Conservation (phyloP, 73 alveolate species). For the Uronychia binucleata region DNA sequence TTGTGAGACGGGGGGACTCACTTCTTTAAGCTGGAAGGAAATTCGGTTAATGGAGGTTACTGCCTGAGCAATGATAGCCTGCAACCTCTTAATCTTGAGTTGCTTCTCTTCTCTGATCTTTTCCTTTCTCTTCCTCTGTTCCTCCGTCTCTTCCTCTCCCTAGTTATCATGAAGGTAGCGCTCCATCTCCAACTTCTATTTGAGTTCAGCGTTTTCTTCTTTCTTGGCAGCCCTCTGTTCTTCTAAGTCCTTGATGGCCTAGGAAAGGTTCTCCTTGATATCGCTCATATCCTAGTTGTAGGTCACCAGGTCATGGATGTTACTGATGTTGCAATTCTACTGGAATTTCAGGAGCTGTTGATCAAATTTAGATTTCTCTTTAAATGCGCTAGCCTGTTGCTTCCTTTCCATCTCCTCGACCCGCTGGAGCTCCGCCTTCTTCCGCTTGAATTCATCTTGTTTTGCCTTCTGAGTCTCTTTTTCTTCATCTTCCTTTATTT, state of each 20-base stretch:
- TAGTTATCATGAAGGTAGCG: not conserved
- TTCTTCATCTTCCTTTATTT: conserved; percentile 45
- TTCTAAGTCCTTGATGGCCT: not conserved
- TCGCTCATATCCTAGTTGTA: not conserved
- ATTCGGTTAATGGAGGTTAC: conserved; percentile 34
- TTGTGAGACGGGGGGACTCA: conserved; percentile 1
- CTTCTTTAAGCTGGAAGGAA: conserved; percentile 40
- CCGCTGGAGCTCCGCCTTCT: not conserved
- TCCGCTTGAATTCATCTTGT: not conserved
- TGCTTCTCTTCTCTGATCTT: conserved; percentile 30
- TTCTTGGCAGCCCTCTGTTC: not conserved
- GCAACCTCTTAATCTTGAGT: conserved; percentile 27
- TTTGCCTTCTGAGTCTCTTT: conserved; percentile 1
- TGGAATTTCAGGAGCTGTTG: not conserved
- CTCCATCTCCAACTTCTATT: not conserved
- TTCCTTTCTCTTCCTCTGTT: not conserved
- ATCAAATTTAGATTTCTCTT: not conserved
- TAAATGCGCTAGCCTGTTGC: not conserved
- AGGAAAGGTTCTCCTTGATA: not conserved
- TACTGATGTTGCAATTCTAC: not conserved
- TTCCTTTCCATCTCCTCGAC: not conserved
- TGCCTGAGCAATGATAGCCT: conserved; percentile 38
- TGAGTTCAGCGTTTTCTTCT: not conserved
- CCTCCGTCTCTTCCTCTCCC: not conserved
- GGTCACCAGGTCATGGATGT: not conserved